Conservation (phyloP, 129 eudicot species). For the Dittrichia graveolens region DNA sequence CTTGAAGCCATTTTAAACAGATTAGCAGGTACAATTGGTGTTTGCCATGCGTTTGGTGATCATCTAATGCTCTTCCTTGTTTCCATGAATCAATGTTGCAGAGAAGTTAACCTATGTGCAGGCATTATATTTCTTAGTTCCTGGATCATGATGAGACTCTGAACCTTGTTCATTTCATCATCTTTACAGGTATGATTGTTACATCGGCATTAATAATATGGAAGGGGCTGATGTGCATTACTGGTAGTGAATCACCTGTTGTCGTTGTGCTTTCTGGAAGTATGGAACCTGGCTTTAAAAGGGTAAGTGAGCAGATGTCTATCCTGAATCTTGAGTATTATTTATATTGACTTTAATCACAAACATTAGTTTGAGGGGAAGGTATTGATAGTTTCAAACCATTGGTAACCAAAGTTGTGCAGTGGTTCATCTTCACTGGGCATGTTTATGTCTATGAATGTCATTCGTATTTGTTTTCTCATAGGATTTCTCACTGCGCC, state of each 20-base stretch:
- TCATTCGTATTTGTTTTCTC: background rate
- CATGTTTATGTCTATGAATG: background rate
- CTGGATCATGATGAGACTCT: slow-evolving; percentile 7
- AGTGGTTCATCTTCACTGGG: slow-evolving; percentile 7
- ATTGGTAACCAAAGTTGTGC: slow-evolving; percentile 1
- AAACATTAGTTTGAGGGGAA: background rate
- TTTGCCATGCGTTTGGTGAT: slow-evolving; percentile 18
- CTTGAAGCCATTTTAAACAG: background rate
- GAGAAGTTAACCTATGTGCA: background rate
- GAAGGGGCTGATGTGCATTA: slow-evolving; percentile 87
- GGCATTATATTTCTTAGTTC: slow-evolving; percentile 1
- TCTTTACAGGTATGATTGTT: slow-evolving; percentile 76
- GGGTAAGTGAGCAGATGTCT: slow-evolving; percentile 48
- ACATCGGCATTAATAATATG: slow-evolving; percentile 93
- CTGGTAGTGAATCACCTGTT: slow-evolving; percentile 96
- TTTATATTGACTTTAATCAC: no score
- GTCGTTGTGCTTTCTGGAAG: slow-evolving; percentile 99
- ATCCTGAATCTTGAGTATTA: background rate
- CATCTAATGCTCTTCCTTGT: background rate
- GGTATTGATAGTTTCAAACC: background rate
- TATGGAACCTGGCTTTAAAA: slow-evolving; percentile 98
- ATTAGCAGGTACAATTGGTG: background rate
- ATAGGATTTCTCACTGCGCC: background rate
- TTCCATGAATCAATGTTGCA: background rate
- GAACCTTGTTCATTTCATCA: background rate